Base-by-base conservation (phyloP, 2,329 filamentous ascomycete species). In the Massarina eburnea region DNA sequence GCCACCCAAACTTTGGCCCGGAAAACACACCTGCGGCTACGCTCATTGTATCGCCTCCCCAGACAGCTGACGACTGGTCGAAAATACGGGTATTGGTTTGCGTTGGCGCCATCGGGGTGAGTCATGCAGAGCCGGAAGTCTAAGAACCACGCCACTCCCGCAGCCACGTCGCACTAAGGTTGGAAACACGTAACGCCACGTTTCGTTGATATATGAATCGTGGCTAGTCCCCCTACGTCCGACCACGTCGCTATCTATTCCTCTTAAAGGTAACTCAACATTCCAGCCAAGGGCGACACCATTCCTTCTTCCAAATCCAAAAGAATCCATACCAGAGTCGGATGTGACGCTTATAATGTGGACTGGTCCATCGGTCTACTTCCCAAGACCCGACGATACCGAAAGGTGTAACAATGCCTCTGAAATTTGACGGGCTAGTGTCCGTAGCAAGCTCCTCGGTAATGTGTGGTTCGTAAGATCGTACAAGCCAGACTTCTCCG, bases 241-340 rank as follows among this genome's bases (percentile, higher is more conserved):
- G n/a, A n/a, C n/a, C n/a, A n/a, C n/a, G n/a, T n/a, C n/a, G n/a
- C n/a, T n/a, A n/a, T n/a, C n/a, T n/a, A n/a, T n/a, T n/a, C n/a
- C n/a, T n/a, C n/a, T n/a, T n/a, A n/a, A n/a, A n/a, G n/a, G n/a
- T n/a, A n/a, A n/a, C 26, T 29, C n/a, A 29, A 8, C 26, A n/a
- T n/a, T 29, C 26, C n/a, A 8, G 26, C 7, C 27, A 32, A 27
- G 27, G 29, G 26, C 22, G 10, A 30, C 22, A 40, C 37, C 43
- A 35, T 15, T 41, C 36, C 30, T 26, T 41, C 22, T 30, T 45
- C 36, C 43, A 41, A 12, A 45, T 10, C 36, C 30, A 45, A 22
- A 45, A 45, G 29, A 39, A 44, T 10, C 41, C 41, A 7, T 36
- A 15, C 27, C 7, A 21, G 7, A 3, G 15, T 9, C 7, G 15